Percentiles rank a stretch among this genome's conserved stretches.
These are phyloP conservation scores for Mortierella sp. DNA, from an alignment of 371 early-diverging fungal species.

Conservation along the genomic window DNA sequence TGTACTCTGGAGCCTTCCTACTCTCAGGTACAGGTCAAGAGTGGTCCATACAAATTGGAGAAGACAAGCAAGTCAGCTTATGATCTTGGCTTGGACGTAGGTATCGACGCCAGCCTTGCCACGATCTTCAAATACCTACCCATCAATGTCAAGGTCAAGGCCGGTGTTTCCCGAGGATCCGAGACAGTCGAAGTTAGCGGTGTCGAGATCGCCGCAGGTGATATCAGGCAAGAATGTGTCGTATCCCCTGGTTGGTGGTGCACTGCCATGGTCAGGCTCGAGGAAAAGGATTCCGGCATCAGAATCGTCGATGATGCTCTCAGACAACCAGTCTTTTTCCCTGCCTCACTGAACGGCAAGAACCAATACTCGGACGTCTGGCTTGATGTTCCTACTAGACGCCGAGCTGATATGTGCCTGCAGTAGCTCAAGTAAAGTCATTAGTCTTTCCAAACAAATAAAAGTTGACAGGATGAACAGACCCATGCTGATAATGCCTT, in stretches of 20 bases:
- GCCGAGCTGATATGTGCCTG: too few species aligned
- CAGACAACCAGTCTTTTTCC: slow-evolving; percentile 18
- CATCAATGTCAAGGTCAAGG: slow-evolving; percentile 15
- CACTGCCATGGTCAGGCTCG: slow-evolving; percentile 14
- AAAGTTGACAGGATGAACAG: too few species aligned
- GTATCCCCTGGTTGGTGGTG: slow-evolving; percentile 28
- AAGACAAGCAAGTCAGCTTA: slow-evolving; percentile 19
- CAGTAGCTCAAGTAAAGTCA: too few species aligned
- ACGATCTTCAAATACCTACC: slow-evolving; percentile 19
- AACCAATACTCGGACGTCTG: slow-evolving; percentile 21
- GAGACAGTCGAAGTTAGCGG: slow-evolving; percentile 16
- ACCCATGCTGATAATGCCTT: too few species aligned
- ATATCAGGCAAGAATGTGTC: slow-evolving; percentile 29
- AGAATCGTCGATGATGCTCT: slow-evolving; percentile 13
- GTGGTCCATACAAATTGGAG: slow-evolving; percentile 18
- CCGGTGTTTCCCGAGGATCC: slow-evolving; percentile 16
- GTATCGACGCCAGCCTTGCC: slow-evolving; percentile 19
- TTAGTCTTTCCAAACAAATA: too few species aligned
- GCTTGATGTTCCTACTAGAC: slow-evolving; percentile 6
- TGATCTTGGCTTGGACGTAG: slow-evolving; percentile 22
- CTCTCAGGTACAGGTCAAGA: slow-evolving; percentile 26
- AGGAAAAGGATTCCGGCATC: slow-evolving; percentile 10
- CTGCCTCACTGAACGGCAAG: slow-evolving; percentile 27
- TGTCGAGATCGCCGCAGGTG: slow-evolving; percentile 12
- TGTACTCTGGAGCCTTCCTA: slow-evolving; percentile 8